Conservation (phyloP, 352 stramenopile species). For the Phytophthora aleatoria region DNA sequence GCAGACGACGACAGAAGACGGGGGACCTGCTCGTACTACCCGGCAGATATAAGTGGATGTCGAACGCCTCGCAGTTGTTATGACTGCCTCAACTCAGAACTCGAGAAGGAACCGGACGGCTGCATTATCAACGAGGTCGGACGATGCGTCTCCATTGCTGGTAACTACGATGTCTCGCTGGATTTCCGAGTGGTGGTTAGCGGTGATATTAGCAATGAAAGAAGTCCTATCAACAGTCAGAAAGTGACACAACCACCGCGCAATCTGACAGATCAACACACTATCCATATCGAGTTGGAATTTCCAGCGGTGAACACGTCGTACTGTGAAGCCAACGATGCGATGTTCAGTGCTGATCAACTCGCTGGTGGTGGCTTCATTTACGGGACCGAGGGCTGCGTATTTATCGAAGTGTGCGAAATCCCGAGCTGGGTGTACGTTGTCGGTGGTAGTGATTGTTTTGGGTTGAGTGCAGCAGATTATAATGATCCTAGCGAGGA, state of each 20-base stretch:
- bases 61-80: slow-evolving; percentile 42
- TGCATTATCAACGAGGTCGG: slow-evolving; percentile 38
- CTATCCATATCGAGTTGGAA: slow-evolving; percentile 19
- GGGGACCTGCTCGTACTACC: slow-evolving; percentile 40
- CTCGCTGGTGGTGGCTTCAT: slow-evolving; percentile 21
- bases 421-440: slow-evolving; percentile 17
- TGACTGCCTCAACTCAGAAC: slow-evolving; percentile 42
- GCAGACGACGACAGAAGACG: slow-evolving; percentile 12
- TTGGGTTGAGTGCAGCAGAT: neutral
- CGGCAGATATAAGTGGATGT: slow-evolving; percentile 27
- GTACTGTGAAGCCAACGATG: slow-evolving; percentile 45
- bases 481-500: slow-evolving; percentile 1
- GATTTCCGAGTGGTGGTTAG: slow-evolving; percentile 28
- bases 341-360: slow-evolving; percentile 8
- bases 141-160: slow-evolving; percentile 28
- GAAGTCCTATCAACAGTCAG: neutral
- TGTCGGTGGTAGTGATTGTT: slow-evolving; percentile 37
- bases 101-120: slow-evolving; percentile 28
- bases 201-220: neutral
- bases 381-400: slow-evolving; percentile 32
- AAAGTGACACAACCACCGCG: neutral
- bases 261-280: neutral
- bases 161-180: slow-evolving; percentile 33
- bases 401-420: slow-evolving; percentile 41
- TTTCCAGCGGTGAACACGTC: slow-evolving; percentile 42